Base-by-base conservation (phyloP, 2,329 filamentous ascomycete genomes). In the Coniochaeta hoffmannii region DNA sequence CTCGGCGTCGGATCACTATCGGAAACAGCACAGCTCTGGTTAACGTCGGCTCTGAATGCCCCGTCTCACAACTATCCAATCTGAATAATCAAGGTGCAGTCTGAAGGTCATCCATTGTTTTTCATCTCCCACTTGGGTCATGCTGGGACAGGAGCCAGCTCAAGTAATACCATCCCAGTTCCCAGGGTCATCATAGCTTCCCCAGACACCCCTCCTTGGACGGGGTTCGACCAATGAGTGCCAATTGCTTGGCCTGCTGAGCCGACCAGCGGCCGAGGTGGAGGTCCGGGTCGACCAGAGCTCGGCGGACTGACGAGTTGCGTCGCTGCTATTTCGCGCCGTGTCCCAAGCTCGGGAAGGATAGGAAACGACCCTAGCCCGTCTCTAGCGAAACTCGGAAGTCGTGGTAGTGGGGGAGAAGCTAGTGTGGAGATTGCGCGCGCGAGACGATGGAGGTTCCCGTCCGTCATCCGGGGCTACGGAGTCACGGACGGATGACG, bases 401-500 rank as follows among this genome's bases (percentile, higher is more conserved):
- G 49, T 28, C 7, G n/a, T 31, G 26, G 49, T 34, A 19, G 30
- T 31, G 26, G 15, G 17, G 49, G 46, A 15, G 46, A 17, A 17
- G 12, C 10, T 50, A 4, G 28, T 8, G 28, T 24, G 49, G 49
- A 51, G 14, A 4, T 50, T n/a, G n/a, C n/a, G n/a, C n/a, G n/a
- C n/a, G n/a, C n/a, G 6, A n/a, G 19, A 14, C 14, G 28, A 30
- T 31, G 28, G 44, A 50, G 28, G 44, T 50, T 46, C 2, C 41
- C 41, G 41, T 46, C 41, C 41, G 41, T n/a, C n/a, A n/a, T n/a
- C n/a, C n/a, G n/a, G n/a, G n/a, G n/a, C n/a, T n/a, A n/a, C n/a
- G n/a, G n/a, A n/a, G n/a, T n/a, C 41, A 28, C 41, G 41, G 41
- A 46, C 41, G 41, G 41, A 46, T 46, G 24, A 46, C 41, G 41